Evolutionary conservation across 2,329 filamentous ascomycete genomes (phyloP).

Genomic region (Neoarthrinium moseri): DNA sequence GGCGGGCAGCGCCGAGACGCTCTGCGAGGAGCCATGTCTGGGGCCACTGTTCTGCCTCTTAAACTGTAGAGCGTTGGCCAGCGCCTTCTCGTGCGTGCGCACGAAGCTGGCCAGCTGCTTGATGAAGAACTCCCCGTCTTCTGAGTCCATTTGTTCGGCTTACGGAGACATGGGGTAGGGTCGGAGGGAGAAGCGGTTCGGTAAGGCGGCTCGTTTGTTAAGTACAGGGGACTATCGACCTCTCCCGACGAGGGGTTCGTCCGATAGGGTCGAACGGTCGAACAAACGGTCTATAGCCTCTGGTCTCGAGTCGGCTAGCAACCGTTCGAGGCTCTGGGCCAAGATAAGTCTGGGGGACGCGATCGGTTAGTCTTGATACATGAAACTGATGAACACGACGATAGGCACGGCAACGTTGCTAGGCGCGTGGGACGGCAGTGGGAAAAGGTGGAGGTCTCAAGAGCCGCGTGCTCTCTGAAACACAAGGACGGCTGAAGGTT

Average conservation of each 20-base stretch:
- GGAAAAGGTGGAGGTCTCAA: not conserved
- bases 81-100: conserved; percentile 93
- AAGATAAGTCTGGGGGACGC: not conserved
- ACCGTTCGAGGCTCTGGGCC: not conserved
- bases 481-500: not conserved
- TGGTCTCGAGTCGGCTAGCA: not conserved
- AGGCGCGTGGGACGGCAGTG: too few species aligned
- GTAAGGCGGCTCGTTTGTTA: not conserved
- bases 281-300: conserved; percentile 1
- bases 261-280: not conserved
- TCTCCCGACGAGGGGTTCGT: not conserved
- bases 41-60: conserved; percentile 64
- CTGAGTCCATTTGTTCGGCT: conserved; percentile 71
- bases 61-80: conserved; percentile 92
- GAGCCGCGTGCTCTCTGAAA: not conserved
- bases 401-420: not conserved
- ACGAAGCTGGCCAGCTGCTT: conserved; percentile 97
- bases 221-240: not conserved
- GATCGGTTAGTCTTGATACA: not conserved
- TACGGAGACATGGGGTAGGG: conserved; percentile 45
- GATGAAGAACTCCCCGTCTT: conserved; percentile 87
- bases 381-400: not conserved
- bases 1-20: conserved; percentile 54
- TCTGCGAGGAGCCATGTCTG: conserved; percentile 69
- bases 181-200: not conserved